These are phyloP conservation scores for Nematocida ironsii DNA, from an alignment of 371 early-diverging fungal genomes.

Conservation along the genomic window DNA sequence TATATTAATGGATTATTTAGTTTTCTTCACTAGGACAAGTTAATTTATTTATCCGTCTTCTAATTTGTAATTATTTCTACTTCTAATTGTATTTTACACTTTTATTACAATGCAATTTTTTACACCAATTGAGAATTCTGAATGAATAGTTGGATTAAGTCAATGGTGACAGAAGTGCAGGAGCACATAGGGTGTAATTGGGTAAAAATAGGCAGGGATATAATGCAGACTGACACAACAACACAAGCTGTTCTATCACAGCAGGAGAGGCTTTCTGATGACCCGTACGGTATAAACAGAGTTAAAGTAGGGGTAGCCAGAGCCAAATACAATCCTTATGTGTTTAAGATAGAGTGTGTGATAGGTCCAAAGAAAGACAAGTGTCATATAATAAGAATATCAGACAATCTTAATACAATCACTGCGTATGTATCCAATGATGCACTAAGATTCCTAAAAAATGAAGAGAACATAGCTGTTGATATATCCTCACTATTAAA, in stretches of 20 bases:
- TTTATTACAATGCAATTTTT: conserved; percentile 13
- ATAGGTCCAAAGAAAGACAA: neutral
- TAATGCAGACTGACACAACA: neutral
- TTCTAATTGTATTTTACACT: neutral
- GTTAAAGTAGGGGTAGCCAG: neutral
- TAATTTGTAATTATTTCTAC: neutral
- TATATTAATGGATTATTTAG: neutral
- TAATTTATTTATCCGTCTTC: neutral
- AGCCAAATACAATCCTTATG: neutral
- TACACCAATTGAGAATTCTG: neutral
- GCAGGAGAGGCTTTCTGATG: neutral
- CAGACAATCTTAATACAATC: conserved; percentile 7
- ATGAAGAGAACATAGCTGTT: conserved; percentile 7
- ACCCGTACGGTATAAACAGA: conserved; percentile 14
- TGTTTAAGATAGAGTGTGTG: conserved; percentile 12
- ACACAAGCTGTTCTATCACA: conserved; percentile 12
- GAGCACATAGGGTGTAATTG: conserved; percentile 18
- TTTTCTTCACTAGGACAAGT: neutral
- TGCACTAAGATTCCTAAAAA: neutral
- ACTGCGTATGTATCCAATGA: conserved; percentile 11
- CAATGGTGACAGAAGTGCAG: neutral
- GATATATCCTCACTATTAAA: neutral
- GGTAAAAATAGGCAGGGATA: conserved; percentile 33
- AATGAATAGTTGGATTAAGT: conserved; percentile 37
- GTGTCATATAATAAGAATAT: neutral